A percentile compares a stretch with the other conserved stretches of the same genome.
phyloP scores from a whole-genome alignment of 2,329 filamentous ascomycete species.

The Fusarium dimerum region DNA sequence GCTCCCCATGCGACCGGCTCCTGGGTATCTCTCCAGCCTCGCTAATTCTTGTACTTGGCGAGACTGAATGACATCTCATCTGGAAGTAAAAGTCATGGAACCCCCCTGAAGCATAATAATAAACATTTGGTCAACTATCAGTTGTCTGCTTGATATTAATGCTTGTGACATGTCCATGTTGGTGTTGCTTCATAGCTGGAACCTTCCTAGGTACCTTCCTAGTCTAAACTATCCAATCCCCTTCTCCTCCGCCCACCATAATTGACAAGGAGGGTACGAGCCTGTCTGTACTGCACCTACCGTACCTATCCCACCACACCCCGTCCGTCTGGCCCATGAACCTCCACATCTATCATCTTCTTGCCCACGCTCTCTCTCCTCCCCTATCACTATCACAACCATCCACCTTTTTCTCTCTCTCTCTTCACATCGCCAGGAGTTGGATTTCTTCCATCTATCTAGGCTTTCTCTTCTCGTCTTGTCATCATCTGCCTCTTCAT shows the following conservation, averaged over 20 bases:
- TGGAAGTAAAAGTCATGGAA: no score
- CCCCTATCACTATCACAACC: slow-evolving; percentile 8
- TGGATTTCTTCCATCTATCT: slow-evolving; percentile 45
- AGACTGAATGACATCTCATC: no score
- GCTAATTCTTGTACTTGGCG: no score
- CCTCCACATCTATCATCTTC: slow-evolving; percentile 27
- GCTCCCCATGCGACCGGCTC: no score
- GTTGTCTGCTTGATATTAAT: neutral
- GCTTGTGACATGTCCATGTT: neutral
- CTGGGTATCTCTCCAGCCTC: no score
- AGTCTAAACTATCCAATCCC: neutral
- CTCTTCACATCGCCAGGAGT: slow-evolving; percentile 34
- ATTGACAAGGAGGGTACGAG: neutral
- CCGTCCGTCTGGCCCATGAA: slow-evolving; percentile 1
- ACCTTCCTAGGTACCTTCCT: neutral
- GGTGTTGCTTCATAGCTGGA: neutral
- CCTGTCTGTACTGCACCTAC: neutral
- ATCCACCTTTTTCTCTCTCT: slow-evolving; percentile 30
- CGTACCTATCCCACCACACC: neutral
- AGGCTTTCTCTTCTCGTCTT: slow-evolving; percentile 42
- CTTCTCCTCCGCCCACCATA: neutral
- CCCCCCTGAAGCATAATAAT: no score
- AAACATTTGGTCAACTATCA: neutral
- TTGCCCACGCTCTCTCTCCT: slow-evolving; percentile 23
- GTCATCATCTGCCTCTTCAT: slow-evolving; percentile 39